Base-by-base conservation (phyloP, 2,329 filamentous ascomycete genomes). In the Penicillium rolfsii region DNA sequence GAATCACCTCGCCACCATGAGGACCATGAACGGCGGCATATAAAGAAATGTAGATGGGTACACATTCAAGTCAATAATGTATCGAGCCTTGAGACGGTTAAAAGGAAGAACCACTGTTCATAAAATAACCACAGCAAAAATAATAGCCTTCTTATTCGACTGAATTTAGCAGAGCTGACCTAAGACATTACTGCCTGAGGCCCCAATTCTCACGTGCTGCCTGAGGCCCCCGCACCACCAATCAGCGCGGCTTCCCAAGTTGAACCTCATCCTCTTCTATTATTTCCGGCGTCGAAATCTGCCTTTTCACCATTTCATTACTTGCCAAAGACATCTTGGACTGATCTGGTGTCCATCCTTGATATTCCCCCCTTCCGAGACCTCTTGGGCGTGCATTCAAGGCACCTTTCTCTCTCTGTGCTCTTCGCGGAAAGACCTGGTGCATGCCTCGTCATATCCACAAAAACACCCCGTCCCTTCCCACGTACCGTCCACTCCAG, bases 371-470 rank as follows among this genome's bases (percentile, higher is more conserved):
- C 48, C 48, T 58, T 64, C 45, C 57, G 61, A 60, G 40, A 40
- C 11, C 49, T 46, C 48, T 52, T 63, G 52, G 65, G 64, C 64
- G 66, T 70, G 64, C 64, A 66, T 61, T 64, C 60, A 70, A 70
- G 68, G 67, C 70, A 61, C 67, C 68, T 70, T 69, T 68, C 66
- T 67, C 62, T 65, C 63, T 69, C 70, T 65, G 65, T 73, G 72
- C 67, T 73, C 67, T 63, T 65, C 64, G 64, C 64, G 66, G 64
- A 68, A 68, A 68, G 64, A 69, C 65, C 65, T 71, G 71, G 72
- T 74, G 73, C 68, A 74, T 74, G 71, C 72, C 72, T 74, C 73
- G 73, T 76, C 73, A 76, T 74, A 74, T 74, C 73, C 74, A 75
- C 74, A 76, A 74, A 74, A 74, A 73, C 74, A 75, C 65, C 67